Conservation (phyloP, 2,329 filamentous ascomycete genomes). For the Orbilia ellipsospora region DNA sequence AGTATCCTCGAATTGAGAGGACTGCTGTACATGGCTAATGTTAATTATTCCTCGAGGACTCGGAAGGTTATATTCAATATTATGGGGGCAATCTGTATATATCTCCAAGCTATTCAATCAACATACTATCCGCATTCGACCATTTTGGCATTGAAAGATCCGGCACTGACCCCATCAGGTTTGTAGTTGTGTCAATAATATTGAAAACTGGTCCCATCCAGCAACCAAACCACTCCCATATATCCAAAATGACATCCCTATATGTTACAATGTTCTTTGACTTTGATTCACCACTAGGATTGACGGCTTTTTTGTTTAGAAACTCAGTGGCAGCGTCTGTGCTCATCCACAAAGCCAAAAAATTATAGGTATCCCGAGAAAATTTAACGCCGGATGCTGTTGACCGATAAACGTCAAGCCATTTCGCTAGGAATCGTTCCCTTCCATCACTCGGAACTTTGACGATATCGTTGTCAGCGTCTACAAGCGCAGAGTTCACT, state of each 20-base stretch:
- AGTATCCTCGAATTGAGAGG: no score
- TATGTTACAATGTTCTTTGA: not conserved
- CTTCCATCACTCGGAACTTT: not conserved
- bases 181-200: not conserved
- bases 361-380: not conserved
- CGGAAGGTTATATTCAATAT: no score
- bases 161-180: not conserved
- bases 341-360: not conserved
- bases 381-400: not conserved
- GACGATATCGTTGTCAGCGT: not conserved
- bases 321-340: not conserved
- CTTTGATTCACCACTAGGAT: no score
- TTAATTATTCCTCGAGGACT: no score
- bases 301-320: not conserved
- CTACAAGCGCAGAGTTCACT: not conserved
- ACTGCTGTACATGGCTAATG: no score
- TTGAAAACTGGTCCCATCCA: slow-evolving; percentile 1
- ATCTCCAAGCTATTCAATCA: not conserved
- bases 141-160: slow-evolving; percentile 1
- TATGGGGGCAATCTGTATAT: no score
- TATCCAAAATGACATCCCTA: not conserved
- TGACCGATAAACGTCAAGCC: not conserved
- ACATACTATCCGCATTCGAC: not conserved
- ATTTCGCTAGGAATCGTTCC: not conserved
- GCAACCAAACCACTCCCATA: not conserved